Conservation (phyloP, 1,139 yeast species). For the Suhomyces bokatorum region DNA sequence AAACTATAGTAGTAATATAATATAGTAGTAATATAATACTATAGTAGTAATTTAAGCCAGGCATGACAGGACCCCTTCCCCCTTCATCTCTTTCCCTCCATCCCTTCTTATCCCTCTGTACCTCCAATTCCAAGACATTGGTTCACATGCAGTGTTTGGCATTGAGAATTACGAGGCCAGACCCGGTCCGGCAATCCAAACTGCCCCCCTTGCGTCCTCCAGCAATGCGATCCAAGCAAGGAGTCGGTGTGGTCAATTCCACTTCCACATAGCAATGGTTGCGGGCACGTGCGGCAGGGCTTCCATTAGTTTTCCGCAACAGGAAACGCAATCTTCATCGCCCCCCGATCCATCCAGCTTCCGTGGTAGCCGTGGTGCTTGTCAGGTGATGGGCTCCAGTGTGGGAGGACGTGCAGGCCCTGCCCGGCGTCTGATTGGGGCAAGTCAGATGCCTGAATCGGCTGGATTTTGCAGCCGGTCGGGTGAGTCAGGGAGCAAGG, state of each 20-base stretch:
- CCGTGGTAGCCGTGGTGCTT: background rate
- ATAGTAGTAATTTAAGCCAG: too few relatives aligned
- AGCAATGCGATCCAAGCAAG: too few relatives aligned
- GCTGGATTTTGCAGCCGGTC: background rate
- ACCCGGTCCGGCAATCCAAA: background rate
- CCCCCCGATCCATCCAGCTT: background rate
- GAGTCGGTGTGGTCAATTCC: too few relatives aligned
- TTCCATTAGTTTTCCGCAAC: constrained; percentile 4
- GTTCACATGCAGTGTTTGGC: background rate
- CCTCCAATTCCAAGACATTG: too few relatives aligned
- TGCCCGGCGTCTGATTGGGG: background rate
- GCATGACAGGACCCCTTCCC: too few relatives aligned
- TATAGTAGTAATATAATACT: too few relatives aligned
- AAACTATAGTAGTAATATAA: too few relatives aligned
- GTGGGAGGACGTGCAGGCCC: background rate
- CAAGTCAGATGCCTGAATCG: background rate
- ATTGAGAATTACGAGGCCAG: background rate
- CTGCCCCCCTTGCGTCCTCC: background rate
- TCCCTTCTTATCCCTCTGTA: too few relatives aligned
- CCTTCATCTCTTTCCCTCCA: too few relatives aligned
- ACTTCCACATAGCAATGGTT: constrained; percentile 3
- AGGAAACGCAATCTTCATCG: background rate
- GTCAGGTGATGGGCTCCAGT: background rate
- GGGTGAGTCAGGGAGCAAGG: background rate
- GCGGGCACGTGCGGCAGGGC: background rate